These are phyloP conservation scores for Podospora pseudopauciseta DNA, from an alignment of 495 filamentous ascomycete genomes.

Conservation along the genomic window DNA sequence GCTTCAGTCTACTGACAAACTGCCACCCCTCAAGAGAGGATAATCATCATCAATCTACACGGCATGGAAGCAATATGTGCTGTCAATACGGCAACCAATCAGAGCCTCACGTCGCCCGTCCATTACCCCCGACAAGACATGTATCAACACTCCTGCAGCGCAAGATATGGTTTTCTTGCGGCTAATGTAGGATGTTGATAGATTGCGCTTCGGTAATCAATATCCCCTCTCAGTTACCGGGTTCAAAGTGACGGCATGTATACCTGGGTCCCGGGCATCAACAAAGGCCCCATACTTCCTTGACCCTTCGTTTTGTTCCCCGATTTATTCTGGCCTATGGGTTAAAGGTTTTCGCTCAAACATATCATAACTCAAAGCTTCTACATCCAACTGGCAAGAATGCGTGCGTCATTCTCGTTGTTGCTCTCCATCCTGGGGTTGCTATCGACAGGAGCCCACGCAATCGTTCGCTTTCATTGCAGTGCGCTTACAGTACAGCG, in stretches of 20 bases:
- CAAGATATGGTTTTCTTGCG: background rate
- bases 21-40: background rate
- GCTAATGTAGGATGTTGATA: background rate
- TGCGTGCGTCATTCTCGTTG: background rate
- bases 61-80: background rate
- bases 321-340: background rate
- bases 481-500: conserved; percentile 32
- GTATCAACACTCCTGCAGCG: background rate
- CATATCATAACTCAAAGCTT: background rate
- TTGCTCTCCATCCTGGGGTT: background rate
- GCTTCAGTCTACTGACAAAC: background rate
- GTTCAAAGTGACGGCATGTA: background rate
- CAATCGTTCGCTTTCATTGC: conserved; percentile 17
- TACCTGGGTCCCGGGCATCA: background rate
- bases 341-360: background rate
- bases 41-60: background rate
- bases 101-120: background rate
- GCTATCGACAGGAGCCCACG: conserved; percentile 2
- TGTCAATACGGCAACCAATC: background rate
- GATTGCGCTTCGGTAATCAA: background rate
- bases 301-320: background rate
- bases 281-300: background rate
- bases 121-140: background rate
- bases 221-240: background rate
- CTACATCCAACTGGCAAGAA: background rate